Evolutionary conservation across 2,329 filamentous ascomycete species (phyloP), one percentile per base, ranked within the genome.

Genomic region (Stemphylium vesicarium): DNA sequence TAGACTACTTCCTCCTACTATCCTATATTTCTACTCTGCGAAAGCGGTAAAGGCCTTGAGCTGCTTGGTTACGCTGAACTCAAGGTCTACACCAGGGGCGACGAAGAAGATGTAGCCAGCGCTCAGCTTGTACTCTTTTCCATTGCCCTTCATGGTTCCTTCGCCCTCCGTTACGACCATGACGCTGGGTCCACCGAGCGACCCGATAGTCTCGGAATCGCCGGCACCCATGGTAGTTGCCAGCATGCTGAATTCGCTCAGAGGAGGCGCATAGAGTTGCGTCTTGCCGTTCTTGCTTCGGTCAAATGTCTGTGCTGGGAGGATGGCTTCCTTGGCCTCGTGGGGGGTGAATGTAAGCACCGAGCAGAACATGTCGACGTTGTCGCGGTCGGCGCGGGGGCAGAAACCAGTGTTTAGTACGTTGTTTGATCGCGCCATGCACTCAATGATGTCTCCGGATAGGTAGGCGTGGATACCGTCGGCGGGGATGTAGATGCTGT

Each of bases 361-460:
- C 3, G 82, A 77, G 18, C 79, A 80, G 73, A 92, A 92, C 24
- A 87, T 70, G 15, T 90, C 86, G 20, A 87, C 78, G 38, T 80
- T 85, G 66, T 90, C 83, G 11, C 88, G 81, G 41, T 90, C 85
- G 0, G 85, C 83, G 1, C 80, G 79, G 0, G 89, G 88, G 62
- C 88, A 92, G 78, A 93, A 91, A 0, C 89, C 89, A 0, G 84
- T 85, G 72, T 90, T 90, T 44, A 92, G 79, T 2, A 92, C 88
- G 53, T 91, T 91, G 77, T 92, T 87, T 16, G 82, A 86, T 7
- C 88, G 82, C 1, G 89, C 89, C 89, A 92, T 92, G 75, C 88
- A 91, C 73, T 92, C 89, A 63, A 92, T 85, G 46, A 92, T 90
- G 68, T 91, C 85, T 3, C 89, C 89, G 4, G 82, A 82, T 0